Evolutionary conservation across 352 stramenopile genomes (phyloP), one percentile per base, ranked within the genome.

Genomic region (Pythium dissotocum): DNA sequence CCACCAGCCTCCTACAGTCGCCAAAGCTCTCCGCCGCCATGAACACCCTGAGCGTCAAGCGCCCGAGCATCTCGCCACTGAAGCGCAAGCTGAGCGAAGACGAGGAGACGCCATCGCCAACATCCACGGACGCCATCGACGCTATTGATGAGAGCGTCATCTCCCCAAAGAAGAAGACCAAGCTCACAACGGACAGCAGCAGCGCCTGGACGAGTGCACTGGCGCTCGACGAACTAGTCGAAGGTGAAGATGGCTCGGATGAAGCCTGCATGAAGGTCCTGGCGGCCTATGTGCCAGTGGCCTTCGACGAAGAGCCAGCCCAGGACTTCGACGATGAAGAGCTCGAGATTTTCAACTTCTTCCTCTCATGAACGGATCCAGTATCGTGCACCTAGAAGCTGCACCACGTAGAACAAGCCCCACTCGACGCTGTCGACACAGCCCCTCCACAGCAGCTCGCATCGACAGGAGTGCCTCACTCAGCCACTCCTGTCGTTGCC

Each of bases 71-170:
- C 26, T 72, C 77, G 36, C 71, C 72, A 49, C 65, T 75, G 54
- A 88, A 88, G 76, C 80, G 80, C 69, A 86, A 85, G 67, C 63
- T 77, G 24, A 82, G 73, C 66, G 32, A 63, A 28, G 51, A 56
- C 38, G 65, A 72, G 10, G 64, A 70, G 38, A 61, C 59, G 3
- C 30, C 57, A 0, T 70, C 64, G 56, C 64, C 64, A 33, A 70
- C 57, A 2, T 65, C 64, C 33, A 57, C 57, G 12, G 64, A 61
- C 18, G 64, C 58, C 16, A 2, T 70, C 5, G 42, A 49, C 16
- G 3, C 18, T 6, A 21, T 36, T 2, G 64, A 70, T 4, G 42
- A 68, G 53, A 48, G 52, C 30, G 64, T 70, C 16, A 57, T 61
- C 24, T 70, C 64, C 46, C 64, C 64, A 6, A 61, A 32, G 24